Evolutionary conservation across 495 filamentous ascomycete genomes (phyloP).

Genomic region (Lasiosphaeria hispida): DNA sequence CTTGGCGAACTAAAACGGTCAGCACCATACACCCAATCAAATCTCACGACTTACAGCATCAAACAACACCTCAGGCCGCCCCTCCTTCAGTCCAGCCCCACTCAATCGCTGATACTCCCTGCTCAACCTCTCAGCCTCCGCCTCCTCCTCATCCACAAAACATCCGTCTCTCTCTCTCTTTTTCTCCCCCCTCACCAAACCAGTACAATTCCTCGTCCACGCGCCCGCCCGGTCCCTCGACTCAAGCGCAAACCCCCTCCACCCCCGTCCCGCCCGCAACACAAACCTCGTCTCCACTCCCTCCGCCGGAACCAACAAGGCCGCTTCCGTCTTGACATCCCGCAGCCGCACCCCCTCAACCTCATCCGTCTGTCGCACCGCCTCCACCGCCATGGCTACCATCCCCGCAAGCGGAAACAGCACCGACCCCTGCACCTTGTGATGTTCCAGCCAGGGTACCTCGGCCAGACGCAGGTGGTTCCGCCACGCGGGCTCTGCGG

Average conservation of each 20-base stretch:
- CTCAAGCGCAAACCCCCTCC: too few relatives aligned
- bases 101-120: neutral
- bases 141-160: neutral
- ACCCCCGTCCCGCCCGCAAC: slow-evolving; percentile 17
- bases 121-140: neutral
- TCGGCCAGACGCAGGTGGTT: slow-evolving; percentile 40
- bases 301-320: slow-evolving; percentile 33
- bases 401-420: slow-evolving; percentile 48
- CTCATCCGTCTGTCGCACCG: slow-evolving; percentile 33
- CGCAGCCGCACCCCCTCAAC: slow-evolving; percentile 13
- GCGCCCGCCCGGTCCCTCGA: neutral
- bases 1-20: neutral
- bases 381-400: slow-evolving; percentile 48
- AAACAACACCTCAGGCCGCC: neutral
- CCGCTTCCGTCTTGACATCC: slow-evolving; percentile 27
- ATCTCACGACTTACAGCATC: neutral
- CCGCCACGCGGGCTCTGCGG: slow-evolving; percentile 45
- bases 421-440: slow-evolving; percentile 36
- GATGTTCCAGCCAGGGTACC: slow-evolving; percentile 46
- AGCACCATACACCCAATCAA: too few relatives aligned
- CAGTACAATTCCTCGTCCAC: slow-evolving; percentile 2
- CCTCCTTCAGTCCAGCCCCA: neutral
- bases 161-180: neutral
- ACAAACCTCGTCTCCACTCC: slow-evolving; percentile 38
- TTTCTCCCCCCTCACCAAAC: neutral